Percentiles rank a stretch among this genome's conserved stretches.
Conservation (phyloP, 2,329 filamentous ascomycete genomes). For the Colletotrichum sojae region DNA sequence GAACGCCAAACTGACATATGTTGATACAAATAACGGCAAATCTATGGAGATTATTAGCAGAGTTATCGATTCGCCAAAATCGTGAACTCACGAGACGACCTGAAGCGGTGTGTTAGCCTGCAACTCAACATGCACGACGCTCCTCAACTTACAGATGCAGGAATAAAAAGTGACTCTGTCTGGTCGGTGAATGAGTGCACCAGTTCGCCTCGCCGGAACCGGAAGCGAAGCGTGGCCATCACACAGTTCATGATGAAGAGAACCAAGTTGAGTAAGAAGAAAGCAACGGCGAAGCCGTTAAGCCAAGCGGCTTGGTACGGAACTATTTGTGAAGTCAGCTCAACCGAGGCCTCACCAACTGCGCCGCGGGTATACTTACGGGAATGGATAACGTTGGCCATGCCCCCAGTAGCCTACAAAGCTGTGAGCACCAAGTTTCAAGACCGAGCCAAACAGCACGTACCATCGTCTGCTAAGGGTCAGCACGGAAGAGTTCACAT, state of each 20-base stretch:
- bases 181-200: slow-evolving; percentile 81
- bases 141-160: slow-evolving; percentile 68
- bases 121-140: background rate
- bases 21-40: slow-evolving; percentile 85
- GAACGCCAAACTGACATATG: slow-evolving; percentile 80
- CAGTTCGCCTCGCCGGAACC: slow-evolving; percentile 78
- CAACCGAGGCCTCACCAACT: slow-evolving; percentile 61
- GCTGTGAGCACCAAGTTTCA: slow-evolving; percentile 28
- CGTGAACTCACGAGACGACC: slow-evolving; percentile 59
- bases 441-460: slow-evolving; percentile 28
- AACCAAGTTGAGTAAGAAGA: slow-evolving; percentile 74
- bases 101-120: slow-evolving; percentile 42
- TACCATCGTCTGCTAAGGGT: slow-evolving; percentile 50
- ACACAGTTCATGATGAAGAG: slow-evolving; percentile 75
- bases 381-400: slow-evolving; percentile 67
- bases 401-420: slow-evolving; percentile 67
- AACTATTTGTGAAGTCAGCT: slow-evolving; percentile 66
- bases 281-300: slow-evolving; percentile 69
- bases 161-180: slow-evolving; percentile 83
- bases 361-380: slow-evolving; percentile 57
- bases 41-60: slow-evolving; percentile 61
- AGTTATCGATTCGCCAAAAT: slow-evolving; percentile 54
- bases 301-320: slow-evolving; percentile 70
- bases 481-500: slow-evolving; percentile 23
- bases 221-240: slow-evolving; percentile 78